These are phyloP conservation scores for Linum usitatissimum DNA, from an alignment of 345 rosid species.

Conservation along the genomic window DNA sequence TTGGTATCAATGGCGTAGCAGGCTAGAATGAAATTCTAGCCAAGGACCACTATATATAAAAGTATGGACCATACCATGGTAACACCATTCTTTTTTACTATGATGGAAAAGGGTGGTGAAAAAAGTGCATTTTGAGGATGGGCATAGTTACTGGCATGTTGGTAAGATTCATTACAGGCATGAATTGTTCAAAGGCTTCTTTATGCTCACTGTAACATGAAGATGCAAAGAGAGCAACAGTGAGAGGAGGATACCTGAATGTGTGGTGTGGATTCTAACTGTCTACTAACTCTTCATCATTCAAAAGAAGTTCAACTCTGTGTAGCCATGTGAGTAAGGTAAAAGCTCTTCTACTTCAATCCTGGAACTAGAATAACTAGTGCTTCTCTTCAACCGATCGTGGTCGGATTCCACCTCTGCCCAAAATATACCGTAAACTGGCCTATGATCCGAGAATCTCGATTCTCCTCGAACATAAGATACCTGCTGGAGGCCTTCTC, in stretches of 20 bases:
- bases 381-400: constrained; percentile 57
- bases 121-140: constrained; percentile 6
- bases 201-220: too few relatives aligned
- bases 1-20: constrained; percentile 13
- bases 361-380: constrained; percentile 61
- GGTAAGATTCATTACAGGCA: too few relatives aligned
- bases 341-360: constrained; percentile 89
- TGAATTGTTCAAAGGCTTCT: too few relatives aligned
- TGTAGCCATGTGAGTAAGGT: constrained; percentile 80
- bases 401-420: constrained; percentile 87
- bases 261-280: background rate
- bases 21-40: background rate
- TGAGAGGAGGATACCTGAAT: constrained; percentile 17
- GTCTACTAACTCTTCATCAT: constrained; percentile 7
- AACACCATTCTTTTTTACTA: constrained; percentile 10
- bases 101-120: constrained; percentile 10
- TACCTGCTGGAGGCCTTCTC: constrained; percentile 87
- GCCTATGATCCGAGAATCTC: constrained; percentile 92
- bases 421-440: constrained; percentile 85
- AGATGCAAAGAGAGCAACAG: constrained; percentile 9
- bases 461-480: constrained; percentile 93
- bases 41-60: constrained; percentile 30
- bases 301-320: constrained; percentile 87
- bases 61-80: constrained; percentile 16
- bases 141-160: constrained; percentile 1